These are phyloP conservation scores for Aspergillus tanneri DNA, from an alignment of 2,329 filamentous ascomycete species.

Conservation along the genomic window DNA sequence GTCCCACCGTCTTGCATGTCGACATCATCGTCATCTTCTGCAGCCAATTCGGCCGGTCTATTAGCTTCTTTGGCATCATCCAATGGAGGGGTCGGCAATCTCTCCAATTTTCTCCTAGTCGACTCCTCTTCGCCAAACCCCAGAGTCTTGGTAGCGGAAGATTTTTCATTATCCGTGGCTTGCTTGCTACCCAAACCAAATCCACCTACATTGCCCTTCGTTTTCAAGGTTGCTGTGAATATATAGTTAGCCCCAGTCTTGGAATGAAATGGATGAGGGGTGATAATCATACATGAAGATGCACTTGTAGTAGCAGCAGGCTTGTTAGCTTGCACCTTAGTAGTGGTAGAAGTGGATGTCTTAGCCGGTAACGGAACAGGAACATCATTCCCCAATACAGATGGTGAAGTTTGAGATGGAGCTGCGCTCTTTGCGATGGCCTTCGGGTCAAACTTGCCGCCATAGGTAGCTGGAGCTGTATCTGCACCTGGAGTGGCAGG, in stretches of 20 bases:
- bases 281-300: slow-evolving; percentile 38
- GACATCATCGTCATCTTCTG: slow-evolving; percentile 70
- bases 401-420: slow-evolving; percentile 55
- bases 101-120: slow-evolving; percentile 82
- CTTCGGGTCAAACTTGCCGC: slow-evolving; percentile 84
- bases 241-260: slow-evolving; percentile 5
- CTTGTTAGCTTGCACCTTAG: slow-evolving; percentile 46
- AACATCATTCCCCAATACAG: slow-evolving; percentile 58
- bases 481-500: slow-evolving; percentile 50
- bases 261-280: slow-evolving; percentile 2
- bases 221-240: slow-evolving; percentile 57
- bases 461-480: slow-evolving; percentile 59
- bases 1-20: slow-evolving; percentile 75
- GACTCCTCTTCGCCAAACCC: slow-evolving; percentile 87
- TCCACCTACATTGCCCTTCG: slow-evolving; percentile 71
- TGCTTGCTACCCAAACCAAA: slow-evolving; percentile 77
- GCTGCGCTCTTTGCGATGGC: slow-evolving; percentile 77
- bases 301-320: slow-evolving; percentile 42
- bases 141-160: slow-evolving; percentile 69
- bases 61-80: slow-evolving; percentile 60
- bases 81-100: slow-evolving; percentile 75
- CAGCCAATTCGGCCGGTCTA: slow-evolving; percentile 51
- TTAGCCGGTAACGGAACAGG: slow-evolving; percentile 50
- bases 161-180: slow-evolving; percentile 63
- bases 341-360: slow-evolving; percentile 44